Evolutionary conservation across 169 alveolate genomes (phyloP), one percentile per base, ranked within the genome.

Genomic region (Eimeria tenella): DNA sequence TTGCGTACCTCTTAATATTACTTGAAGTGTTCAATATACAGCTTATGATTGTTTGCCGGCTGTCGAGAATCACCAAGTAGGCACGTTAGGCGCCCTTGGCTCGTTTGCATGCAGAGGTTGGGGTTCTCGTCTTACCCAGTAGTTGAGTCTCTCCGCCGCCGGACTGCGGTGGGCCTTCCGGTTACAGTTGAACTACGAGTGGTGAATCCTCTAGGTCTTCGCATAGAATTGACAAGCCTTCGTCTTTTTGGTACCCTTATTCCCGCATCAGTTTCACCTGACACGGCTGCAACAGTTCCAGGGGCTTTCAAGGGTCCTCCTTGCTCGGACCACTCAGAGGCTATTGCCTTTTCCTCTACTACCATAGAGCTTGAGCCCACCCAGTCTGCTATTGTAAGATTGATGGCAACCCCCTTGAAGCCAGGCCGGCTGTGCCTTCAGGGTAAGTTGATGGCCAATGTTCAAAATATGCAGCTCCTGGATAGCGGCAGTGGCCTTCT

Each of bases 181-280:
- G 88, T 89, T 55, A 50, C 60, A 6, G 94, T 89, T n/a, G 65
- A 50, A 49, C 31, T 74, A 5, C 62, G 94, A 4, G 62, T 89
- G 11, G 50, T 71, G 77, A 89, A 89, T n/a, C 94, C 94, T 21
- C 79, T 89, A 60, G 56, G n/a, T 23, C 79, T 89, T 19, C 77
- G 53, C 11, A 1, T 89, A 15, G 81, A 73, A 5, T 42, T 82
- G 60, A 52, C 8, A 19, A 53, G 56, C 23, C 25, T 89, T 23
- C 94, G 88, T 4, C 88, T 89, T 23, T 55, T 62, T 15, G 94
- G 88, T 6, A 42, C 56, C 5, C 83, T 42, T 42, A 17, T 42
- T 11, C 21, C 82, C 19, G 31, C 71, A 6, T 7, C 90, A 4
- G 53, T 73, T 19, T 7, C 71, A 13, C 55, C 75, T 10, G 90